Evolutionary conservation across 768 basidiomycete genomes (phyloP).

Genomic region (Stropharia rugosoannulata): DNA sequence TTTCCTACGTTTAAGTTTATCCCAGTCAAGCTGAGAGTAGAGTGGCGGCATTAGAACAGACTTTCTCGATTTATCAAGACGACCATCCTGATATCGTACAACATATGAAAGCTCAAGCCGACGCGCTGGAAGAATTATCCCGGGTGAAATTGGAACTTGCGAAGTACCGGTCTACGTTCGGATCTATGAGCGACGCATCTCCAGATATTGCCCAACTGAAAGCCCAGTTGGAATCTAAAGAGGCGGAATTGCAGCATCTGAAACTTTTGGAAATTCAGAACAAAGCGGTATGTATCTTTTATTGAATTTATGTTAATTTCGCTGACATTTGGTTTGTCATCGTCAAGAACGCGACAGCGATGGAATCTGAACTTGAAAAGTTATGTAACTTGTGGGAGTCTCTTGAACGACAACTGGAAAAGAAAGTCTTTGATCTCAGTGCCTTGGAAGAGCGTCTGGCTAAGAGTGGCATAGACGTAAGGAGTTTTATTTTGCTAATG

Average conservation of each 20-base stretch:
- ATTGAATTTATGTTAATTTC: too few species aligned
- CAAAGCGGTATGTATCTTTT: conserved; percentile 45
- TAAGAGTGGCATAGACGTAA: conserved; percentile 68
- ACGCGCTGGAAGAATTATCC: conserved; percentile 48
- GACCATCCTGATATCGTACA: conserved; percentile 53
- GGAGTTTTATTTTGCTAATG: conserved; percentile 19
- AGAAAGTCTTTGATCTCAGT: conserved; percentile 82
- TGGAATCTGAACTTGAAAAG: conserved; percentile 70
- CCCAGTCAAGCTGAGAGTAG: conserved; percentile 54
- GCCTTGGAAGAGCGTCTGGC: conserved; percentile 70
- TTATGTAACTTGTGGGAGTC: conserved; percentile 86
- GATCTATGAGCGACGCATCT: conserved; percentile 46
- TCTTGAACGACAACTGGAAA: conserved; percentile 76
- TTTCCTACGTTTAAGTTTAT: conserved; percentile 13
- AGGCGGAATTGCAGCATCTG: conserved; percentile 63
- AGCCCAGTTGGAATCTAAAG: conserved; percentile 60
- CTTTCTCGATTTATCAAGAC: conserved; percentile 44
- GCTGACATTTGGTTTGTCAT: too few species aligned
- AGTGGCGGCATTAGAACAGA: conserved; percentile 49
- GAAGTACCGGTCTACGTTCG: conserved; percentile 64
- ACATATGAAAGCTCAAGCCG: conserved; percentile 48
- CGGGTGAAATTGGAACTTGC: conserved; percentile 48
- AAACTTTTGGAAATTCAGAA: conserved; percentile 66
- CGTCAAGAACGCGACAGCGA: too few species aligned
- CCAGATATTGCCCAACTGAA: conserved; percentile 53